Base-by-base conservation (phyloP, 805 yeast species). In the Novakomyces olei region DNA sequence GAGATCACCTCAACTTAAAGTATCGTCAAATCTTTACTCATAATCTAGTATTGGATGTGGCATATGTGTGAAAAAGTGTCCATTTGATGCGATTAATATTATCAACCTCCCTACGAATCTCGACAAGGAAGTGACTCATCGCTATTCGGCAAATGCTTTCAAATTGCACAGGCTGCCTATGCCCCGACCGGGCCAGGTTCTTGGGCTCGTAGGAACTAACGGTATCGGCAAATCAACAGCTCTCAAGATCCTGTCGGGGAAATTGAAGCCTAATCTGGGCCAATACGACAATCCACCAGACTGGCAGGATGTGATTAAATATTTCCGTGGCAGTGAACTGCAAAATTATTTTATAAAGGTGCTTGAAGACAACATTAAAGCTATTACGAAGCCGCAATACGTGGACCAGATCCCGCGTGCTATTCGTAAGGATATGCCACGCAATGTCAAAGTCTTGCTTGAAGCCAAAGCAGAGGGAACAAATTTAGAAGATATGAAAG, bases 141-240 rank as follows among this genome's bases (percentile, higher is more conserved):
- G 98, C 63, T 88, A 88, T 57, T 79, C 94, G 31, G 98, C 96
- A 35, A 88, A 88, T 57, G 79, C 94, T 35, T 88, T 88, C 71
- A 88, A 88, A 57, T 67, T 88, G 49, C 98, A 88, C 55, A 69
- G 98, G 56, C 65, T 88, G 48, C 98, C 98, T 17, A 83, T 92
- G 36, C 98, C 98, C 41, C 77, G 98, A 59, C 96, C 98, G 2
- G 96, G 96, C 39, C 98, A 88, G 60, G 98, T 88, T 19, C 64
- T 88, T 42, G 98, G 98, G 44, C 67, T 88, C 44, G 98, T 88
- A 33, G 98, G 98, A 48, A 79, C 95, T 39, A 88, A 88, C 63
- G 98, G 98, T 81, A 88, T 88, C 50, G 98, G 98, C 48, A 88
- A 88, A 54, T 77, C 92, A 8, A 88, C 98, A 14, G 98, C 98